Conservation (phyloP, 192 early-diverging fungal species). For the Obelidium mucronatum region DNA sequence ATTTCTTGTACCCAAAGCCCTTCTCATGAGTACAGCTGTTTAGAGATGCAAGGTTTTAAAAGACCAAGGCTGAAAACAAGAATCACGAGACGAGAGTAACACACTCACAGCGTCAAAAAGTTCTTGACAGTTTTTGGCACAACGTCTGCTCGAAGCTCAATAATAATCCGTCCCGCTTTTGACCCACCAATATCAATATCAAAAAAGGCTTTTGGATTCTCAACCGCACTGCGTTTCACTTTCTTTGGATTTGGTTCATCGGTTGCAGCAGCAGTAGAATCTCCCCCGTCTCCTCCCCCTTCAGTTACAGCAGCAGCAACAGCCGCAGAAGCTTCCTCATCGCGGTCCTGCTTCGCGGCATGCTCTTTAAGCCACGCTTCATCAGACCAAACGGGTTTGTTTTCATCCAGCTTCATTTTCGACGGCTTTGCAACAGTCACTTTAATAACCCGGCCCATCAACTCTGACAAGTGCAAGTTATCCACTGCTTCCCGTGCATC, state of each 20-base stretch:
- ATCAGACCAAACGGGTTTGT: slow-evolving; percentile 54
- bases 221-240: slow-evolving; percentile 22
- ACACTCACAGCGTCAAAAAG: slow-evolving; percentile 83
- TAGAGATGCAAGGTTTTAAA: no score
- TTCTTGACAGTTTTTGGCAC: slow-evolving; percentile 83
- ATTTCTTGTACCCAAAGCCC: slow-evolving; percentile 81
- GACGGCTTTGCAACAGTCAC: slow-evolving; percentile 82
- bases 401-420: slow-evolving; percentile 23
- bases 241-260: slow-evolving; percentile 33
- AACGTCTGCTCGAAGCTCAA: slow-evolving; percentile 62
- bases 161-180: slow-evolving; percentile 60
- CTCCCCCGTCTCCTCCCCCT: slow-evolving; percentile 27
- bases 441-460: slow-evolving; percentile 89
- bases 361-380: slow-evolving; percentile 48
- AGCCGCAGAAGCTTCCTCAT: slow-evolving; percentile 29
- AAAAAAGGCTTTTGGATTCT: slow-evolving; percentile 63
- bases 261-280: slow-evolving; percentile 1
- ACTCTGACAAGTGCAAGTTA: slow-evolving; percentile 90
- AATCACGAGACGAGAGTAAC: no score
- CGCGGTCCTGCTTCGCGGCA: slow-evolving; percentile 22
- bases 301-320: slow-evolving; percentile 25
- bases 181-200: slow-evolving; percentile 64
- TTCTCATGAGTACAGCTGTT: slow-evolving; percentile 93
- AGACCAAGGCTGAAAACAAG: no score
- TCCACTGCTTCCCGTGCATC: slow-evolving; percentile 91